Evolutionary conservation across 352 stramenopile species (phyloP), one percentile per base, ranked within the genome.

Genomic region (Aphanomyces invadans): DNA sequence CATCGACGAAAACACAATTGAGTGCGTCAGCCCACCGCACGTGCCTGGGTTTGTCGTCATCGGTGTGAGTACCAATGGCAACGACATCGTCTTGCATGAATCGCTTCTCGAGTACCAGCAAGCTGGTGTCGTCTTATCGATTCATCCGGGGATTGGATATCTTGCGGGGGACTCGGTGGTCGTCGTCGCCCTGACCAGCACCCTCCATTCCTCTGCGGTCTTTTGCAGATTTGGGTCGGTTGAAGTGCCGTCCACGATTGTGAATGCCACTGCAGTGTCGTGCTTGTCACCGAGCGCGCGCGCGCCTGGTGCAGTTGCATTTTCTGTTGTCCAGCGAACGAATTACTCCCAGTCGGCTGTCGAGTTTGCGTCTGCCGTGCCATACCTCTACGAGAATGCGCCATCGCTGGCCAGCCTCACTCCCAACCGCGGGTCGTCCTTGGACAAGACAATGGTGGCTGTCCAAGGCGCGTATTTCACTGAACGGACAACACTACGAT

Each of bases 181-280:
- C 11, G 55, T 57, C 5, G 23, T 83, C 25, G 79, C 1, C 4
- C 12, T n/a, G 73, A 72, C 9, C 2, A 38, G 4, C 21, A 69
- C 17, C 1, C 38, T 78, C 10, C 32, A 42, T 19, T 56, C 42
- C 4, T 42, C 48, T 7, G 9, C 10, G 12, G 31, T 76, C 5
- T 78, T 73, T 52, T 86, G 77, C 23, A 71, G 60, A 0, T 86
- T 86, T 71, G 74, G 73, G 2, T 65, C 61, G 3, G 57, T 66
- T 33, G 52, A 80, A 52, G 63, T 62, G n/a, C 32, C 10, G 29
- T 74, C 68, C 5, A 4, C 78, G 0, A n/a, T 72, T 3, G 21
- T 71, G 0, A 65, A 63, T 15, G 10, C 31, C 31, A 68, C 17
- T 54, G 68, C 28, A 54, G 23, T 32, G 32, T 68, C 29, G 65